These are phyloP conservation scores for Vickermania ingenoplastis DNA, from an alignment of 208 protist species.

Conservation along the genomic window DNA sequence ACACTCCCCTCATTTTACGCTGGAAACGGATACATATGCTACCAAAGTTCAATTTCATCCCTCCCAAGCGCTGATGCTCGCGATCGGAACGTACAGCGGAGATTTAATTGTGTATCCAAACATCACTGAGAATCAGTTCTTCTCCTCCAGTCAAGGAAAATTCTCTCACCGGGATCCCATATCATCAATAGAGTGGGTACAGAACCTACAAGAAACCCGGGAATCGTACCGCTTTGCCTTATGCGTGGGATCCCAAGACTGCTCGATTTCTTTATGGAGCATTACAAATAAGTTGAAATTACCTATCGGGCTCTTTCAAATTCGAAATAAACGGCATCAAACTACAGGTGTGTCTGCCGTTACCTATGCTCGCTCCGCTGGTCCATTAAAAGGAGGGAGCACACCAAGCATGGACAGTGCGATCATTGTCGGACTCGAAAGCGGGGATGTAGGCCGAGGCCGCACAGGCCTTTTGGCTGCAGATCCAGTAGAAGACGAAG, in stretches of 20 bases:
- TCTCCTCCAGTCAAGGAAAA: conserved; percentile 17
- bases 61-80: conserved; percentile 50
- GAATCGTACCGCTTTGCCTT: conserved; percentile 57
- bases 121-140: conserved; percentile 34
- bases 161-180: conserved; percentile 70
- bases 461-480: conserved; percentile 24
- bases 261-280: conserved; percentile 71
- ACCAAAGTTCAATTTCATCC: conserved; percentile 86
- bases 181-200: conserved; percentile 63
- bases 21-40: conserved; percentile 71
- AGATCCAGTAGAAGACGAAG: conserved; percentile 9
- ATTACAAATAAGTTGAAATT: conserved; percentile 45
- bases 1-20: conserved; percentile 53
- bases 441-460: conserved; percentile 76
- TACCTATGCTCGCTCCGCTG: conserved; percentile 18
- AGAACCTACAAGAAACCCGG: conserved; percentile 44
- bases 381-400: conserved; percentile 6
- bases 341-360: conserved; percentile 53
- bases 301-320: conserved; percentile 44
- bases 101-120: conserved; percentile 67
- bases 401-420: conserved; percentile 41
- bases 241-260: conserved; percentile 63
- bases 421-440: conserved; percentile 77
- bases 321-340: conserved; percentile 40
- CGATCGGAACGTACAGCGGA: conserved; percentile 85